Conservation (phyloP, 352 stramenopile species). For the Phytophthora macrochlamydospora region DNA sequence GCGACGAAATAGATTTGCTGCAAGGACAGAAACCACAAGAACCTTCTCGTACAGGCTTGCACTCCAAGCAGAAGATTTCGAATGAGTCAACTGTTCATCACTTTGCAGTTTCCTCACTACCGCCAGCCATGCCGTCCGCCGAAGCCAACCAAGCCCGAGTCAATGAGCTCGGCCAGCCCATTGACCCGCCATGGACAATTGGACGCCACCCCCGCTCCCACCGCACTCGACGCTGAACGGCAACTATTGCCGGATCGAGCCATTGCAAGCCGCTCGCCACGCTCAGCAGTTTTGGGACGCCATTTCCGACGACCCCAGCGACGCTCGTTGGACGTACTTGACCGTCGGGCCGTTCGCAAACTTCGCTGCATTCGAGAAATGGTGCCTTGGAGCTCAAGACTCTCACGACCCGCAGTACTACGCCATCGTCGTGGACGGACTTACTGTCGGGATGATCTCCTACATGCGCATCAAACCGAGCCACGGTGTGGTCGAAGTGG, state of each 20-base stretch:
- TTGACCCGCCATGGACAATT: conserved; percentile 10
- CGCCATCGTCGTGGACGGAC: conserved; percentile 19
- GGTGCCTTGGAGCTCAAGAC: neutral
- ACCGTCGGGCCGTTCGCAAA: conserved; percentile 10
- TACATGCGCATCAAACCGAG: conserved; percentile 19
- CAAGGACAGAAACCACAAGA: no score
- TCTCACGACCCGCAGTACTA: conserved; percentile 18
- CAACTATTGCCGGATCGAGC: conserved; percentile 18
- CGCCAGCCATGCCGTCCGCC: no score
- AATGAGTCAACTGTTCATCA: no score
- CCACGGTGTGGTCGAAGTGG: conserved; percentile 21
- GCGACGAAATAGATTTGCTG: no score
- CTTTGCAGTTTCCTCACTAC: no score
- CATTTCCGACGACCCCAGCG: conserved; percentile 10
- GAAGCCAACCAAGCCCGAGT: neutral
- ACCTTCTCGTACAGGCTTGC: no score
- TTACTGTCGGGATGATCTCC: conserved; percentile 6
- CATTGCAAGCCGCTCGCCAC: conserved; percentile 6
- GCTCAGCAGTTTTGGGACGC: conserved; percentile 17
- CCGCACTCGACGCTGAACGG: conserved; percentile 8
- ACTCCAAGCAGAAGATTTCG: no score
- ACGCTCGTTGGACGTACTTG: conserved; percentile 23
- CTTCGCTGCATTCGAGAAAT: conserved; percentile 19
- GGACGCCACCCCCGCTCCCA: conserved; percentile 16
- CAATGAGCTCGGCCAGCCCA: conserved; percentile 11